Evolutionary conservation across 2,329 filamentous ascomycete species (phyloP).

Genomic region (Colletotrichum cuscutae): DNA sequence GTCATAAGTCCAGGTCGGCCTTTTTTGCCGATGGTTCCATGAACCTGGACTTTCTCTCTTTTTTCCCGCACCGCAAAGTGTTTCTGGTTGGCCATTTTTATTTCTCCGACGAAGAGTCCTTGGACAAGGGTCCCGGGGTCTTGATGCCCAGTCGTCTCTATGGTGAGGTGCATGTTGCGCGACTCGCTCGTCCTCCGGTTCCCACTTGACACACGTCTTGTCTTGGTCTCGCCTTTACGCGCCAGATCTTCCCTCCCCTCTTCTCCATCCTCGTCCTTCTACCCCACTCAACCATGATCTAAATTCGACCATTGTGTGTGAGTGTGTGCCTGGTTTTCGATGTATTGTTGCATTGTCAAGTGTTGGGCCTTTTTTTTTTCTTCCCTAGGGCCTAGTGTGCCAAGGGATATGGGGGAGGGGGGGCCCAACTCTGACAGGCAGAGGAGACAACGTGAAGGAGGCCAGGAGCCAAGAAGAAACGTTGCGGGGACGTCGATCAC

Average conservation of each 20-base stretch:
- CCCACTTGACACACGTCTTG: slow-evolving; percentile 31
- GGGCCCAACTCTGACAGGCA: not conserved
- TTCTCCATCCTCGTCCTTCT: not conserved
- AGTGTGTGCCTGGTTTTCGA: not conserved
- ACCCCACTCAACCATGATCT: not conserved
- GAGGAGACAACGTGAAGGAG: not conserved
- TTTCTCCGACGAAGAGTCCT: slow-evolving; percentile 3
- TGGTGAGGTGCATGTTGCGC: not conserved
- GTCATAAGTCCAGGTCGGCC: not conserved
- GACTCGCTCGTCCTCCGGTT: slow-evolving; percentile 15
- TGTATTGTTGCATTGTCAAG: not conserved
- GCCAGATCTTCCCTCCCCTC: not conserved
- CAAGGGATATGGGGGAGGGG: not conserved
- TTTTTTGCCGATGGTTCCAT: not conserved
- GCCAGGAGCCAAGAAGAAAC: slow-evolving; percentile 9
- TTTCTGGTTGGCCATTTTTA: not conserved
- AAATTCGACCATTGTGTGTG: not conserved
- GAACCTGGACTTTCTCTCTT: not conserved
- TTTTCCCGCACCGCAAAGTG: not conserved
- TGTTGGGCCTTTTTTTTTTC: not conserved
- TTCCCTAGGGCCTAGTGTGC: not conserved
- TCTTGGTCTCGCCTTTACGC: slow-evolving; percentile 24
- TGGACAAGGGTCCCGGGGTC: not conserved
- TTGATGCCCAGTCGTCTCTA: not conserved
- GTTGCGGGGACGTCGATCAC: slow-evolving; percentile 28